Conservation (phyloP, 2,329 filamentous ascomycete species). For the Hirsutella thompsonii region DNA sequence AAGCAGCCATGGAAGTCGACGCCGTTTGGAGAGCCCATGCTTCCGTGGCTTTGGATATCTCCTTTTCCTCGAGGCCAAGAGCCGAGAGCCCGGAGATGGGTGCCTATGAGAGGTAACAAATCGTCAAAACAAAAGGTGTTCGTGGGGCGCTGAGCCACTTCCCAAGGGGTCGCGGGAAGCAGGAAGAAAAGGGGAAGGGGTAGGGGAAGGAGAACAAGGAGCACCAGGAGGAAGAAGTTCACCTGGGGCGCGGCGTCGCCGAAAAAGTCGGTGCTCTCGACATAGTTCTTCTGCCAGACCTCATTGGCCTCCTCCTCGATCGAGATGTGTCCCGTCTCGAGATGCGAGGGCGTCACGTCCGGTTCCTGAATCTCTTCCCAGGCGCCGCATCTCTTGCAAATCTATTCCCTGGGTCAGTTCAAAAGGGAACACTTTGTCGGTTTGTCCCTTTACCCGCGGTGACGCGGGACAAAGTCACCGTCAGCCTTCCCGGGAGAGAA, state of each 20-base stretch:
- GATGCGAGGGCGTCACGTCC: conserved; percentile 13
- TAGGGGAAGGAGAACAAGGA: no score
- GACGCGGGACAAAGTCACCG: neutral
- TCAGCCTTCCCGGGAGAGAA: no score
- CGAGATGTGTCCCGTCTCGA: conserved; percentile 20
- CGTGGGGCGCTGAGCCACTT: neutral
- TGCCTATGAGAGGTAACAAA: conserved; percentile 11
- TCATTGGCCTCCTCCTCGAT: conserved; percentile 13
- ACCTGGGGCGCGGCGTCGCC: conserved; percentile 10
- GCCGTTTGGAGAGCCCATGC: neutral
- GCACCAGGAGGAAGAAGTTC: no score
- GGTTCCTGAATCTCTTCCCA: conserved; percentile 24
- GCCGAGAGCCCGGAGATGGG: conserved; percentile 12
- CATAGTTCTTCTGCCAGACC: conserved; percentile 5
- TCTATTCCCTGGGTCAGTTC: conserved; percentile 11
- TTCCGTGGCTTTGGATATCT: neutral
- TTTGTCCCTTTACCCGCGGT: no score
- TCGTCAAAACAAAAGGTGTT: conserved; percentile 1
- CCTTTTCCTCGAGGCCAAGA: conserved; percentile 9
- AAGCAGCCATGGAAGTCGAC: no score
- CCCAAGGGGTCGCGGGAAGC: no score
- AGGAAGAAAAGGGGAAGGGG: no score
- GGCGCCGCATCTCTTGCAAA: conserved; percentile 20
- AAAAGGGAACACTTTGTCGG: no score
- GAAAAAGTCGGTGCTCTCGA: conserved; percentile 14